phyloP scores from a whole-genome alignment of 495 filamentous ascomycete species.

The Usnea hakonensis region DNA sequence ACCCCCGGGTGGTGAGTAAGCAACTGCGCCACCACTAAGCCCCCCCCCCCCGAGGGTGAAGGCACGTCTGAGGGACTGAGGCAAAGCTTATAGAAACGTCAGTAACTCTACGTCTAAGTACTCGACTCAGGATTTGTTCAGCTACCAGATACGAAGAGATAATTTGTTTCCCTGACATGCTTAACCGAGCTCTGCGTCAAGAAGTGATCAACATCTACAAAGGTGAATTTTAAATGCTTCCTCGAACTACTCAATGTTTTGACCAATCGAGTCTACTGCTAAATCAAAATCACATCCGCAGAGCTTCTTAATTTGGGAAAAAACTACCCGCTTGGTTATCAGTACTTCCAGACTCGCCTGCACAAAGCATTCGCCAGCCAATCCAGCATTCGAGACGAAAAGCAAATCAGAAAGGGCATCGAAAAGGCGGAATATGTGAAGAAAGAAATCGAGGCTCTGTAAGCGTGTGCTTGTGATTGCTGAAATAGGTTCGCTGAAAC shows the following conservation, averaged over 20 bases:
- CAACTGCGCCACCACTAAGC: no score
- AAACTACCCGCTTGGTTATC: constrained; percentile 80
- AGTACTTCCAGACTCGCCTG: constrained; percentile 71
- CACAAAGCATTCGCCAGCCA: constrained; percentile 80
- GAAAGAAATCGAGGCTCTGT: constrained; percentile 95
- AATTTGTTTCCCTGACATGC: constrained; percentile 24
- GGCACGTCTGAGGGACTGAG: no score
- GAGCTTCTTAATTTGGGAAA: constrained; percentile 78
- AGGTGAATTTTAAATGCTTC: constrained; percentile 41
- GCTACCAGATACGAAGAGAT: neutral
- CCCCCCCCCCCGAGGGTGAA: no score
- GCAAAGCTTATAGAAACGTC: no score
- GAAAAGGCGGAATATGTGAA: constrained; percentile 77
- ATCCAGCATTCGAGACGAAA: constrained; percentile 58
- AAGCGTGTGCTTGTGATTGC: constrained; percentile 35
- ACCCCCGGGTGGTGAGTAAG: no score
- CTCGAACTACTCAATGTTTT: neutral
- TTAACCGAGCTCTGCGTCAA: constrained; percentile 54
- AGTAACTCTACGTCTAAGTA: no score
- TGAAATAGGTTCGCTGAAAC: constrained; percentile 16
- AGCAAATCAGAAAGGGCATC: constrained; percentile 66
- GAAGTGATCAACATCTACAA: constrained; percentile 90
- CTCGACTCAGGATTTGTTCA: no score
- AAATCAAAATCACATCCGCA: constrained; percentile 29
- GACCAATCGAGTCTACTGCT: constrained; percentile 6